These are phyloP conservation scores for Amphicarpaea edgeworthii DNA, from an alignment of 306 rosid genomes.

Conservation along the genomic window DNA sequence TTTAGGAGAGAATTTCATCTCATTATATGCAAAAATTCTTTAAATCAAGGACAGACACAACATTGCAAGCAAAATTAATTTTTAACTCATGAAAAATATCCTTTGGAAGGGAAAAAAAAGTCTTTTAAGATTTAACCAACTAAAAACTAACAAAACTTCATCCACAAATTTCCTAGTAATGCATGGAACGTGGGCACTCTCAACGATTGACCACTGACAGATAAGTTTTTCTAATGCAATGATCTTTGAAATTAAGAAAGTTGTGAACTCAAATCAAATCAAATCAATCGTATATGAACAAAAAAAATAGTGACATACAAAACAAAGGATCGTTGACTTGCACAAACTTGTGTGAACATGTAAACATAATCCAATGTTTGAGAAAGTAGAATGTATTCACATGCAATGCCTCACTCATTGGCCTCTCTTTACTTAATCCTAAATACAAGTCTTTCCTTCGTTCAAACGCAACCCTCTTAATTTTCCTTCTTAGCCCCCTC, in stretches of 20 bases:
- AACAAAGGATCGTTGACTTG: constrained; percentile 64
- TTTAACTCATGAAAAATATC: too few relatives aligned
- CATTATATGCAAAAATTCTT: too few relatives aligned
- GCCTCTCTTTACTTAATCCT: constrained; percentile 45
- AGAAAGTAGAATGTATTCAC: constrained; percentile 55
- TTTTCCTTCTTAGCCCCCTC: constrained; percentile 24
- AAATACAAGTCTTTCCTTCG: constrained; percentile 55
- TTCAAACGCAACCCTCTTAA: constrained; percentile 48
- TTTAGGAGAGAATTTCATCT: too few relatives aligned
- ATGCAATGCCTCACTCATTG: constrained; percentile 48
- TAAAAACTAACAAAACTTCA: constrained; percentile 7
- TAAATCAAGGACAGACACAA: too few relatives aligned
- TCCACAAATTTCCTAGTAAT: constrained; percentile 40
- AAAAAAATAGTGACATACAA: constrained; percentile 5
- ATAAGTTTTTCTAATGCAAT: constrained; percentile 32
- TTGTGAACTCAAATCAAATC: constrained; percentile 39
- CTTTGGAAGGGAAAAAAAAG: too few relatives aligned
- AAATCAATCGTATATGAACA: constrained; percentile 8
- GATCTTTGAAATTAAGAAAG: constrained; percentile 31
- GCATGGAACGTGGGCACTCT: constrained; percentile 60
- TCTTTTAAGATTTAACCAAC: not conserved
- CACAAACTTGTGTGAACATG: constrained; percentile 43
- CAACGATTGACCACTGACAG: constrained; percentile 25
- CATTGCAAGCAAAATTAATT: too few relatives aligned
- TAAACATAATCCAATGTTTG: constrained; percentile 45